Conservation (phyloP, 208 protist species). For the Willaertia magna region DNA sequence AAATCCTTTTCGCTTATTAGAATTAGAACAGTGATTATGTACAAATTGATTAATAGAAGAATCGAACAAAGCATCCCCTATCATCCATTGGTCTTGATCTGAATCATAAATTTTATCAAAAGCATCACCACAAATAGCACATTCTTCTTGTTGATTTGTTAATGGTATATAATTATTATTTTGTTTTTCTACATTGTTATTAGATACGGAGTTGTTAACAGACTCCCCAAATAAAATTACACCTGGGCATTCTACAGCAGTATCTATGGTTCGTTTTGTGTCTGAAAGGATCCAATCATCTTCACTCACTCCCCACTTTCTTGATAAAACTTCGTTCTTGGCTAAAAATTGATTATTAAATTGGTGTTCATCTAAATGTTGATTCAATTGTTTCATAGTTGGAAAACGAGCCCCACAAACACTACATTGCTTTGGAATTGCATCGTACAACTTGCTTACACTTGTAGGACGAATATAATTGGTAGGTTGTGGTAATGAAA, state of each 20-base stretch:
- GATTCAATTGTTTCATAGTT: background rate
- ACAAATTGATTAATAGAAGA: background rate
- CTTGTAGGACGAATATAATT: background rate
- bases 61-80: background rate
- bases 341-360: background rate
- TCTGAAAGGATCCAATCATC: background rate
- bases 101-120: background rate
- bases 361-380: background rate
- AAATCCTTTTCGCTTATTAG: background rate
- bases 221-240: background rate
- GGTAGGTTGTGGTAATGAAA: background rate
- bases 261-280: background rate
- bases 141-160: background rate
- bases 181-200: background rate
- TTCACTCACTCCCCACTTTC: background rate
- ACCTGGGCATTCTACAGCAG: background rate
- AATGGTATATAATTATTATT: background rate
- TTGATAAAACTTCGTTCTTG: background rate
- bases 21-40: background rate
- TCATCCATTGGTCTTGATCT: background rate
- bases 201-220: background rate
- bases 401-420: background rate
- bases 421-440: background rate
- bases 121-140: background rate
- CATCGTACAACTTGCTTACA: background rate